Percentiles rank a stretch among this genome's conserved stretches.
These are phyloP conservation scores for Syncephalastrum contaminatum DNA, from an alignment of 371 early-diverging fungal genomes.

Conservation along the genomic window DNA sequence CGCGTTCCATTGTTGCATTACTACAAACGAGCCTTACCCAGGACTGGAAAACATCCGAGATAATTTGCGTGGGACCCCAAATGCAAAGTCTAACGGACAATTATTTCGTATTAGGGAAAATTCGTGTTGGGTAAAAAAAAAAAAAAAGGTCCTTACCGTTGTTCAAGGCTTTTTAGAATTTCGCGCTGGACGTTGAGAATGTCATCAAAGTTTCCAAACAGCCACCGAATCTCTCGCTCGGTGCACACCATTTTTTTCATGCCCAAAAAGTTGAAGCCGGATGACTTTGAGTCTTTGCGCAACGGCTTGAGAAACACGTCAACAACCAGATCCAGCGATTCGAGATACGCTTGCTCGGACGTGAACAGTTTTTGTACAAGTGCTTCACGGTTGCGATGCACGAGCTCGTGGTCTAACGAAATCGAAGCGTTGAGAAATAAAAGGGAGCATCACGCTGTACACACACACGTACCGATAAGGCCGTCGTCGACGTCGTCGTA, in stretches of 20 bases:
- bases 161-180: slow-evolving; percentile 26
- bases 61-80: slow-evolving; percentile 25
- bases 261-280: slow-evolving; percentile 31
- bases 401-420: slow-evolving; percentile 33
- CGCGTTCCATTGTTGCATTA: too few species aligned
- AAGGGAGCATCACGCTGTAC: background rate
- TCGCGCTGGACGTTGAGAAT: slow-evolving; percentile 29
- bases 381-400: slow-evolving; percentile 36
- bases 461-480: slow-evolving; percentile 20
- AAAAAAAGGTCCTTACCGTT: background rate
- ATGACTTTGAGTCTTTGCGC: slow-evolving; percentile 29
- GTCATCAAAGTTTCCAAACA: slow-evolving; percentile 46
- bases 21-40: slow-evolving; percentile 11
- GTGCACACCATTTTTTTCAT: slow-evolving; percentile 44
- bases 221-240: slow-evolving; percentile 36
- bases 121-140: background rate
- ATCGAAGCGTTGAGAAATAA: background rate
- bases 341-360: slow-evolving; percentile 36
- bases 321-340: slow-evolving; percentile 33
- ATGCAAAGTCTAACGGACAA: slow-evolving; percentile 9
- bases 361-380: slow-evolving; percentile 28
- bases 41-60: slow-evolving; percentile 20
- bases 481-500: slow-evolving; percentile 24
- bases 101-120: background rate
- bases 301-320: slow-evolving; percentile 29